Conservation (phyloP, 2,329 filamentous ascomycete genomes). For the Xenosphaeropsis pyriputrescens region DNA sequence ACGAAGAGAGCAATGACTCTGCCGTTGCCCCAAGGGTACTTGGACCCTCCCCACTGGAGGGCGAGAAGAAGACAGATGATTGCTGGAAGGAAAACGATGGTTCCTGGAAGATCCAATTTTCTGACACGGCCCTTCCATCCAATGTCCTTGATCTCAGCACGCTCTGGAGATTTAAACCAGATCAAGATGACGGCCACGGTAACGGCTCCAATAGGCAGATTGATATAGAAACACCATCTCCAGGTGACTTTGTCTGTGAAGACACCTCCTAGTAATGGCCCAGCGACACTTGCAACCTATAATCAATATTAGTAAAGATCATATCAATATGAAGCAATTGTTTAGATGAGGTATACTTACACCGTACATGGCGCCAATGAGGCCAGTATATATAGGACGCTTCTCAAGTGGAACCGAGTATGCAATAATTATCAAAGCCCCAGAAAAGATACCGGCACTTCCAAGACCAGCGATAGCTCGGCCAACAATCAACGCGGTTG, state of each 20-base stretch:
- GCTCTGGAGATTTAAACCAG: constrained; percentile 25
- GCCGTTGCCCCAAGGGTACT: constrained; percentile 21
- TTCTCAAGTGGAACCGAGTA: constrained; percentile 13
- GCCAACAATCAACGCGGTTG: constrained; percentile 15
- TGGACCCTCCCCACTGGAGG: constrained; percentile 24
- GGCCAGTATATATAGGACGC: constrained; percentile 15
- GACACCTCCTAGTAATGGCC: constrained; percentile 17
- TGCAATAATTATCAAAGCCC: constrained; percentile 15
- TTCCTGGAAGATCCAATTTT: constrained; percentile 20
- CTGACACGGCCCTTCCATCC: constrained; percentile 23
- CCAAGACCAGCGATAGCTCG: constrained; percentile 17
- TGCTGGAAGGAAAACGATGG: constrained; percentile 10
- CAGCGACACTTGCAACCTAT: constrained; percentile 7
- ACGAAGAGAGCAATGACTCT: constrained; percentile 19
- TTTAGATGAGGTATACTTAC: constrained; percentile 1
- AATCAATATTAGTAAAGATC: too few relatives aligned
- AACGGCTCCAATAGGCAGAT: constrained; percentile 22
- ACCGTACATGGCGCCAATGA: constrained; percentile 11
- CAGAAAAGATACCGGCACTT: constrained; percentile 22
- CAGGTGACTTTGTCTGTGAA: constrained; percentile 20
- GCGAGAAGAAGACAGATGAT: constrained; percentile 19
- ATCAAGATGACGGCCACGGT: constrained; percentile 6
- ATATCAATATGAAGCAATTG: constrained; percentile 2
- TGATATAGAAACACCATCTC: constrained; percentile 20
- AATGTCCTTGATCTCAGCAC: constrained; percentile 10